phyloP scores from a whole-genome alignment of 192 early-diverging fungal genomes.

The Coemansia sp. region DNA sequence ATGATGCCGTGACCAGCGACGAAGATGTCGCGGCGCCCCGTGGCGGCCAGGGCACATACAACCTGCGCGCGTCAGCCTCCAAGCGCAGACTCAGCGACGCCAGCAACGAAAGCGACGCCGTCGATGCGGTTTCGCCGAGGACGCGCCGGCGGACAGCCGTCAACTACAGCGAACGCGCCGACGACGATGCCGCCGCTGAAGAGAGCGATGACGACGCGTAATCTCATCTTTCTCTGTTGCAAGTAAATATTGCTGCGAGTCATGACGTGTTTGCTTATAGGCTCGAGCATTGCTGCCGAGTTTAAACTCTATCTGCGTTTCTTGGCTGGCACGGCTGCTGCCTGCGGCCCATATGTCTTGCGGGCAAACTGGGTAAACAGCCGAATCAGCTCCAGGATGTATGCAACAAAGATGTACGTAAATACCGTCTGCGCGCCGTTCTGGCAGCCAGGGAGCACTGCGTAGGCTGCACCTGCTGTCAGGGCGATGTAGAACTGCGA shows the following conservation, averaged over 20 bases:
- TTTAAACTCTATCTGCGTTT: slow-evolving; percentile 18
- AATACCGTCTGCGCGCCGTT: slow-evolving; percentile 59
- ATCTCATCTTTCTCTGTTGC: not conserved
- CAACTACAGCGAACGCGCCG: slow-evolving; percentile 13
- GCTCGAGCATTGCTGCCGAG: not conserved
- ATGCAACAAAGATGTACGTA: slow-evolving; percentile 65
- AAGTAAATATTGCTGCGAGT: not conserved
- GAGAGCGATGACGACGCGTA: slow-evolving; percentile 11
- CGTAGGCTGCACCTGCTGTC: slow-evolving; percentile 61
- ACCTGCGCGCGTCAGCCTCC: slow-evolving; percentile 26
- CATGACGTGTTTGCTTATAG: no score
- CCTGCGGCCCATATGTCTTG: slow-evolving; percentile 58
- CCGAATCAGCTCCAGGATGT: slow-evolving; percentile 72
- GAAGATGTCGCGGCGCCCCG: slow-evolving; percentile 20
- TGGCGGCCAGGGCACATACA: slow-evolving; percentile 41
- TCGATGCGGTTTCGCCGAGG: slow-evolving; percentile 25
- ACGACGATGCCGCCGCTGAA: slow-evolving; percentile 8
- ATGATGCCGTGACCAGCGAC: slow-evolving; percentile 20
- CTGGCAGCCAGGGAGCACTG: slow-evolving; percentile 60
- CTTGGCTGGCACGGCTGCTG: not conserved
- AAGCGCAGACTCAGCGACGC: slow-evolving; percentile 29
- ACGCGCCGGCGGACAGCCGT: slow-evolving; percentile 29
- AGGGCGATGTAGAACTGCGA: slow-evolving; percentile 78
- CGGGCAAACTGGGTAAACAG: slow-evolving; percentile 82
- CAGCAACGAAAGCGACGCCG: slow-evolving; percentile 14